phyloP scores from a whole-genome alignment of 257 asterid species.

The Penstemon eatonii region DNA sequence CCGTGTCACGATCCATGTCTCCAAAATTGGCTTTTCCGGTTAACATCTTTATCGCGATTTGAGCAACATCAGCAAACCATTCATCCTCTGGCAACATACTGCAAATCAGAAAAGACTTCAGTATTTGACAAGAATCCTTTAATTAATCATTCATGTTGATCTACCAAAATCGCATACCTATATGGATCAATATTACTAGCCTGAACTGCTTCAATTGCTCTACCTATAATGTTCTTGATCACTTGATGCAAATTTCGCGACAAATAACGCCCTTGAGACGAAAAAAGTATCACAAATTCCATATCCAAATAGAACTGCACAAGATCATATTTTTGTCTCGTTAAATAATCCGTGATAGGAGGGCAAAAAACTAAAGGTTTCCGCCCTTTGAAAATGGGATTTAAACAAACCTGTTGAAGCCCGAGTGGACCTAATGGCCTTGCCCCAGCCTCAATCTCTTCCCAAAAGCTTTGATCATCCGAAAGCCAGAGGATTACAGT shows the following conservation, averaged over 20 bases:
- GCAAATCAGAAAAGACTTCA: conserved; percentile 14
- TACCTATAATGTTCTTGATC: conserved; percentile 76
- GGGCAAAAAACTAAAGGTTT: too few relatives aligned
- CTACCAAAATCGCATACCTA: conserved; percentile 40
- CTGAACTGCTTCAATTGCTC: conserved; percentile 89
- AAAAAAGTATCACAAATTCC: conserved; percentile 91
- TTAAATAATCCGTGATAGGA: neutral
- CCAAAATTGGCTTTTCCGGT: conserved; percentile 66
- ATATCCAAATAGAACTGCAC: conserved; percentile 90
- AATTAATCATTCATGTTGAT: neutral
- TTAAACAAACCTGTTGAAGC: conserved; percentile 73
- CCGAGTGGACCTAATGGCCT: conserved; percentile 76
- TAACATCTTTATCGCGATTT: conserved; percentile 78
- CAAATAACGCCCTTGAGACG: conserved; percentile 90
- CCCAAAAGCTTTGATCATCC: conserved; percentile 93
- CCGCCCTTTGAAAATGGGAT: neutral
- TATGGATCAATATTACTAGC: conserved; percentile 78
- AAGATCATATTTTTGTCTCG: neutral
- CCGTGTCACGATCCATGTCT: conserved; percentile 41
- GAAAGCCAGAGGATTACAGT: conserved; percentile 93
- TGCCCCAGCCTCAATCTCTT: conserved; percentile 75
- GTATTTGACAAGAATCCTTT: neutral
- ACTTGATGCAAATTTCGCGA: conserved; percentile 90
- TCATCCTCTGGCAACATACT: conserved; percentile 88
- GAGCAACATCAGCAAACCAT: conserved; percentile 95